A percentile compares a stretch with the other conserved stretches of the same genome.
Evolutionary conservation across 1,284 basidiomycete genomes (phyloP).

Genomic region (Cutaneotrichosporon sp.): DNA sequence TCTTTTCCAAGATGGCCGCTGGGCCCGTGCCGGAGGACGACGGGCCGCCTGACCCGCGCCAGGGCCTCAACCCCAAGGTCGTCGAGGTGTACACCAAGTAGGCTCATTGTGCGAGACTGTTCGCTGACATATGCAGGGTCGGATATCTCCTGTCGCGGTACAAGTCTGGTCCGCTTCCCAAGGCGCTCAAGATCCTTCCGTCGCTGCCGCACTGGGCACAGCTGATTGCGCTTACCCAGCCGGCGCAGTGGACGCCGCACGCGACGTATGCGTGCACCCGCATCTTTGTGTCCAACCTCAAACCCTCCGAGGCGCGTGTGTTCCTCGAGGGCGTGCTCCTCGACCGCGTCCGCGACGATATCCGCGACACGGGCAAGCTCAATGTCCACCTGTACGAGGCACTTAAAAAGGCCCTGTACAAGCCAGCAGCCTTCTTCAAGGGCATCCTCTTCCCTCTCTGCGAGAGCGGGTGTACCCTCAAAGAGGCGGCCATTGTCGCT

Average conservation of each 20-base stretch:
- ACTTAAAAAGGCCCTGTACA: constrained; percentile 86
- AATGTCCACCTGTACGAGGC: constrained; percentile 92
- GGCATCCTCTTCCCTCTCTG: constrained; percentile 94
- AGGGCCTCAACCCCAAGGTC: constrained; percentile 92
- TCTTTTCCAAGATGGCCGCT: constrained; percentile 82
- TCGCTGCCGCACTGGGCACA: constrained; percentile 94
- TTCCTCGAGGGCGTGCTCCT: constrained; percentile 90
- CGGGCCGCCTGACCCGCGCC: constrained; percentile 68
- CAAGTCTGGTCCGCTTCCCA: constrained; percentile 92
- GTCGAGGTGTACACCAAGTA: constrained; percentile 93
- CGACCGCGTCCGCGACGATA: constrained; percentile 86
- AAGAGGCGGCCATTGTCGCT: constrained; percentile 91
- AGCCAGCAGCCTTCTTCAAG: constrained; percentile 98
- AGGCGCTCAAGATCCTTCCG: constrained; percentile 97
- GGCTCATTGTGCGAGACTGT: constrained; percentile 27
- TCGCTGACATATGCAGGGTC: constrained; percentile 55
- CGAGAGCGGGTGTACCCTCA: constrained; percentile 82
- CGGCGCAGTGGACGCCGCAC: constrained; percentile 92
- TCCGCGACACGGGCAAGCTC: constrained; percentile 68
- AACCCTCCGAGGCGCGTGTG: constrained; percentile 89
- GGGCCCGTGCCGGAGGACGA: constrained; percentile 56
- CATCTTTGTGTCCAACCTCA: constrained; percentile 95
- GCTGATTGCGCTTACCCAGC: constrained; percentile 85
- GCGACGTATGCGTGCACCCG: constrained; percentile 89
- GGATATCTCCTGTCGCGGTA: constrained; percentile 83